These are phyloP conservation scores for Phytophthora capsici DNA, from an alignment of 352 stramenopile genomes.

Conservation along the genomic window DNA sequence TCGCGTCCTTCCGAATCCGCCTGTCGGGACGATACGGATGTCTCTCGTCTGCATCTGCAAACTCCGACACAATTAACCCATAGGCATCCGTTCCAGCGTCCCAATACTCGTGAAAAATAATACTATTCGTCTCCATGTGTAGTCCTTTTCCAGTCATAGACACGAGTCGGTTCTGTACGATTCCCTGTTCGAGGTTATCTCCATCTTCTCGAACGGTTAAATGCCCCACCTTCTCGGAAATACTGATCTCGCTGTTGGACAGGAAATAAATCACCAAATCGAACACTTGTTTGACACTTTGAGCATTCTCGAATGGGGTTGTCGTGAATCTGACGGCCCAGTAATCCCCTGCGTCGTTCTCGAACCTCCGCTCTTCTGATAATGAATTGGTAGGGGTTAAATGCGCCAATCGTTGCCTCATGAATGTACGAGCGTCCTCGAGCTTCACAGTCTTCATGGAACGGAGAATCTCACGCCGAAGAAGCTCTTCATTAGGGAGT, in stretches of 20 bases:
- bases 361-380: slow-evolving; percentile 30
- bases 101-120: slow-evolving; percentile 34
- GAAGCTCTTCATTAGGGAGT: slow-evolving; percentile 18
- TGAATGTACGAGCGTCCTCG: slow-evolving; percentile 15
- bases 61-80: slow-evolving; percentile 41
- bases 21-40: slow-evolving; percentile 40
- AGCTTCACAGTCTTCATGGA: slow-evolving; percentile 26
- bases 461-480: slow-evolving; percentile 13
- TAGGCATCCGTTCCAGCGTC: slow-evolving; percentile 2
- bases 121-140: slow-evolving; percentile 42
- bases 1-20: slow-evolving; percentile 45
- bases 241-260: slow-evolving; percentile 48
- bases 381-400: slow-evolving; percentile 23
- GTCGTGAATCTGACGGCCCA: slow-evolving; percentile 15
- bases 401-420: slow-evolving; percentile 12
- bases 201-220: slow-evolving; percentile 53
- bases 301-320: slow-evolving; percentile 29
- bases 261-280: slow-evolving; percentile 37
- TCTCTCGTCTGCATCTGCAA: slow-evolving; percentile 47
- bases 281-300: slow-evolving; percentile 43
- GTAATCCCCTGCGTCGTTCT: slow-evolving; percentile 23
- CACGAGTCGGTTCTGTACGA: slow-evolving; percentile 43
- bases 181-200: slow-evolving; percentile 22
- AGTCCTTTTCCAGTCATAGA: slow-evolving; percentile 17
- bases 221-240: slow-evolving; percentile 48